Evolutionary conservation across 2,329 filamentous ascomycete species (phyloP).

Genomic region (Alternaria panax): DNA sequence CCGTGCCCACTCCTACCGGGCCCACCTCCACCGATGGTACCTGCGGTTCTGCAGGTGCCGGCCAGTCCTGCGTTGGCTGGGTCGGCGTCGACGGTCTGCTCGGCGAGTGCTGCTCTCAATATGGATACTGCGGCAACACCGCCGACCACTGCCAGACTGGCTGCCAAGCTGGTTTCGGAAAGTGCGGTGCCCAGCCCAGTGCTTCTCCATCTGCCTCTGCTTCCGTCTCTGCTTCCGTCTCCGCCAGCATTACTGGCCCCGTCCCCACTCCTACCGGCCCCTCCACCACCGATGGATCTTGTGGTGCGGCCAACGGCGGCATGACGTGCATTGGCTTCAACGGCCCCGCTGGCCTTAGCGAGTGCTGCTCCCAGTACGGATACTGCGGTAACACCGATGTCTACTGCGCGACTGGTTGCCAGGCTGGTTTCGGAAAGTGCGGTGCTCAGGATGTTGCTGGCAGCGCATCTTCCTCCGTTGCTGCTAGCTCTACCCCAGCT

Average conservation of each 20-base stretch:
- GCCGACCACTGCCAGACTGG: constrained; percentile 35
- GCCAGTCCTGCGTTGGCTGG: constrained; percentile 34
- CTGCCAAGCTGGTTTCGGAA: constrained; percentile 29
- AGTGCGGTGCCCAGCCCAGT: constrained; percentile 15
- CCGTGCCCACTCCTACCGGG: constrained; percentile 31
- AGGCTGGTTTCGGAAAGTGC: constrained; percentile 24
- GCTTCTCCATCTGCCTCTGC: constrained; percentile 7
- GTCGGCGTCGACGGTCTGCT: constrained; percentile 27
- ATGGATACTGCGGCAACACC: constrained; percentile 49
- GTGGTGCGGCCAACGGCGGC: constrained; percentile 27
- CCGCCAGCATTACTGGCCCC: constrained; percentile 47
- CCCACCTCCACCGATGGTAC: constrained; percentile 28
- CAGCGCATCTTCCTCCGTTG: constrained; percentile 5
- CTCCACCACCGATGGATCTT: constrained; percentile 30
- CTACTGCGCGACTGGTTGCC: constrained; percentile 37
- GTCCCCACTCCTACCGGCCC: constrained; percentile 20
- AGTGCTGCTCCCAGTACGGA: constrained; percentile 55
- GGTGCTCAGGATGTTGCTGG: neutral
- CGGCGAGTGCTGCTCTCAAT: constrained; percentile 55
- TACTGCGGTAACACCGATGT: constrained; percentile 44
- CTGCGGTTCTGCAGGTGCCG: constrained; percentile 28
- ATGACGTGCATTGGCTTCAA: constrained; percentile 35
- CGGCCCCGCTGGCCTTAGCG: constrained; percentile 38
- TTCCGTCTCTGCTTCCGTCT: neutral
- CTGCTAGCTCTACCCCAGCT: neutral